Percentiles rank a stretch among this genome's conserved stretches.
Conservation (phyloP, 192 early-diverging fungal species). For the Dimargaris xerosporica region DNA sequence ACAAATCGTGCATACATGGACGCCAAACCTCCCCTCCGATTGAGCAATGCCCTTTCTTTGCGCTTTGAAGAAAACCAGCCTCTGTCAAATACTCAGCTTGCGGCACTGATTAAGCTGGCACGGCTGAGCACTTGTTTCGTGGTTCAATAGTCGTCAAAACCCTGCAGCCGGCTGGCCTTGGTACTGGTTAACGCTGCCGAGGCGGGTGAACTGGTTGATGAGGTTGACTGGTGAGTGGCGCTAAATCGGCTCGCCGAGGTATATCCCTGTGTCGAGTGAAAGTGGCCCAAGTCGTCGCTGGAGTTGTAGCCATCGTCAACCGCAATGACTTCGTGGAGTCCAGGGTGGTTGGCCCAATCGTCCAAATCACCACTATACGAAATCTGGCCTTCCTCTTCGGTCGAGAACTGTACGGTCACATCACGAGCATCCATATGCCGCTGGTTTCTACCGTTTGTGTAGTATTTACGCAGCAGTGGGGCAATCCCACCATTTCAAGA, state of each 20-base stretch:
- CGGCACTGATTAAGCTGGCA: too few species aligned
- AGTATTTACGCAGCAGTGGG: neutral
- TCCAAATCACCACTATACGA: neutral
- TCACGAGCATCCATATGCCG: constrained; percentile 12
- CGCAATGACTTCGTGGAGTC: constrained; percentile 10
- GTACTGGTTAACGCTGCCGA: too few species aligned
- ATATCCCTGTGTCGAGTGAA: neutral
- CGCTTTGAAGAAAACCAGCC: too few species aligned
- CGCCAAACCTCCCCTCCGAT: too few species aligned
- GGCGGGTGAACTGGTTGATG: too few species aligned
- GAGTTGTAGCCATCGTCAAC: constrained; percentile 8
- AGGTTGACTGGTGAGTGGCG: too few species aligned
- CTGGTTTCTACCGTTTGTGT: neutral
- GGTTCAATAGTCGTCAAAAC: too few species aligned
- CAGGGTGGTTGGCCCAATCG: neutral
- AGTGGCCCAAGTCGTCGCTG: constrained; percentile 2
- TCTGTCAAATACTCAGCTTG: too few species aligned
- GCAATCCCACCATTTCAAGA: neutral
- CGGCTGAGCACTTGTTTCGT: too few species aligned
- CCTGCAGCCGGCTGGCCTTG: too few species aligned
- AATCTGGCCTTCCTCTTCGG: neutral
- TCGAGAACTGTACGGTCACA: constrained; percentile 5
- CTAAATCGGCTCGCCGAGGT: neutral
- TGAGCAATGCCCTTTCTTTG: too few species aligned
- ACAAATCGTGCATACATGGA: too few species aligned